Conservation (phyloP, 2,329 filamentous ascomycete genomes). For the Madurella fahalii region DNA sequence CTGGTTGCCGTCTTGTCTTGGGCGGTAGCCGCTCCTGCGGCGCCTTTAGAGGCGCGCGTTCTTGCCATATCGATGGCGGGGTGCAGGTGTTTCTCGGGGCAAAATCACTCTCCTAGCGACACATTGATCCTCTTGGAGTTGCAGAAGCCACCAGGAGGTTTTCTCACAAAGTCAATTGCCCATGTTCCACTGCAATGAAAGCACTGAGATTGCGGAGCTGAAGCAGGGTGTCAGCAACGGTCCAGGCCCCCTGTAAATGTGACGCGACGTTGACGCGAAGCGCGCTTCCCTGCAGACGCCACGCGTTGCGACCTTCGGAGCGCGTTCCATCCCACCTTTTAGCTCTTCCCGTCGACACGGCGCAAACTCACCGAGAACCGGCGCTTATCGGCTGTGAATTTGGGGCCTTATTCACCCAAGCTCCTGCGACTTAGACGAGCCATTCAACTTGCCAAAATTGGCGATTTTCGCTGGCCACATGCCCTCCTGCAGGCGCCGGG, state of each 20-base stretch:
- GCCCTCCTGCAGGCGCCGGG: conserved; percentile 21
- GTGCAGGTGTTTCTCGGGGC: background rate
- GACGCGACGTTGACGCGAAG: conserved; percentile 24
- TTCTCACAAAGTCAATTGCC: background rate
- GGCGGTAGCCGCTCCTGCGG: conserved; percentile 19
- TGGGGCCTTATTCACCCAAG: background rate
- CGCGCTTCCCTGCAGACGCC: conserved; percentile 8
- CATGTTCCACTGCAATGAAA: background rate
- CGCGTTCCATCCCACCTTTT: conserved; percentile 4
- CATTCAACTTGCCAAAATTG: no score
- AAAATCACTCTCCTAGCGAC: background rate
- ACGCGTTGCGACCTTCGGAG: conserved; percentile 6
- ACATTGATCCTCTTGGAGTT: background rate
- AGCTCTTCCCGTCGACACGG: conserved; percentile 1
- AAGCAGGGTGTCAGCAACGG: background rate
- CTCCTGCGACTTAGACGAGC: background rate
- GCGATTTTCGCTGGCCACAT: conserved; percentile 8
- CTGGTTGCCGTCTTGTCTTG: conserved; percentile 30
- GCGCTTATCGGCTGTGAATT: conserved; percentile 9
- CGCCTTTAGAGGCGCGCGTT: conserved; percentile 44
- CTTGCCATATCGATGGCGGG: conserved; percentile 40
- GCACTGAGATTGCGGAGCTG: background rate
- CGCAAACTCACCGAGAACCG: conserved; percentile 8
- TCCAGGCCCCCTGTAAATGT: conserved; percentile 6
- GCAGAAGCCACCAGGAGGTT: background rate